Evolutionary conservation across 441 rosid species (phyloP).

Genomic region (Breynia disticha): DNA sequence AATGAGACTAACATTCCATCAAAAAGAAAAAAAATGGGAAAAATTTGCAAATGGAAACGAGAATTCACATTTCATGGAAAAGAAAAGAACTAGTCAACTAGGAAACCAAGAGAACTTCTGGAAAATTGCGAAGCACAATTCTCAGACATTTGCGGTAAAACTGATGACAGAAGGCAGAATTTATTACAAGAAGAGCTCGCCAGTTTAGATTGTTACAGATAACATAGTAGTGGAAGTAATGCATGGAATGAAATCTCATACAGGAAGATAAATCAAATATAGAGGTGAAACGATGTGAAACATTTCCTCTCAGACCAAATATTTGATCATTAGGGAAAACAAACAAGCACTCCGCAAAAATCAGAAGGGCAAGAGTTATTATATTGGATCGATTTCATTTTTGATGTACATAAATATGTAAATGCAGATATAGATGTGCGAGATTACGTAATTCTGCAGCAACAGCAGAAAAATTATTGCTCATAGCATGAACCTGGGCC

Average conservation of each 20-base stretch:
- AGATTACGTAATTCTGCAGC: neutral
- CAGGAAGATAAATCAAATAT: neutral
- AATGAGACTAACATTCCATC: too few relatives aligned
- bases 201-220: neutral
- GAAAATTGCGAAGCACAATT: neutral
- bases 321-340: neutral
- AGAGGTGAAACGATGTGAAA: neutral
- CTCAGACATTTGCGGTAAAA: neutral
- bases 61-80: too few relatives aligned
- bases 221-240: neutral
- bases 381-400: neutral
- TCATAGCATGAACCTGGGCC: constrained; percentile 86
- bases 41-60: too few relatives aligned
- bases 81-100: too few relatives aligned
- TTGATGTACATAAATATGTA: constrained; percentile 2
- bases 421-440: constrained; percentile 10
- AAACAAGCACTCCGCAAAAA: neutral
- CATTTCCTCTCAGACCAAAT: neutral
- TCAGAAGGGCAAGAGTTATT: neutral
- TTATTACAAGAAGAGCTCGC: neutral
- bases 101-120: neutral
- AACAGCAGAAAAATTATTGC: constrained; percentile 27
- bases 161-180: neutral
- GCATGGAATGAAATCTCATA: neutral
- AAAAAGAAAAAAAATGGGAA: too few relatives aligned